A percentile compares a stretch with the other conserved stretches of the same genome.
Conservation (phyloP, 2,329 filamentous ascomycete genomes). For the Pseudocercospora vitis region DNA sequence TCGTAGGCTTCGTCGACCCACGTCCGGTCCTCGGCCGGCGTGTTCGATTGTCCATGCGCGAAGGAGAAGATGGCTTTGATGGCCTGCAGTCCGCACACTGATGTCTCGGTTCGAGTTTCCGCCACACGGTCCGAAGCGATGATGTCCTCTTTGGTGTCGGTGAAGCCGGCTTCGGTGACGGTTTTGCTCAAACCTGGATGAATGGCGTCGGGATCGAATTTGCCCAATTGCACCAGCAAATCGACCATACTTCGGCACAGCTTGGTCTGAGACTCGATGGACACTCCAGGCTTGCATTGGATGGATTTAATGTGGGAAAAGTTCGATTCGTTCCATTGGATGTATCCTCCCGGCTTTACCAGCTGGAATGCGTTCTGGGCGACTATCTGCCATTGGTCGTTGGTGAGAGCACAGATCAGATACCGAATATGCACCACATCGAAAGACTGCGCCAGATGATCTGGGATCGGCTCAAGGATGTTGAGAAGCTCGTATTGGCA, state of each 20-base stretch:
- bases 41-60: not conserved
- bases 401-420: conserved; percentile 22
- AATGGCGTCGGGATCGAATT: not conserved
- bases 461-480: conserved; percentile 22
- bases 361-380: conserved; percentile 19
- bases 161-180: conserved; percentile 14
- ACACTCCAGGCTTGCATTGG: conserved; percentile 6
- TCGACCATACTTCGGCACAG: conserved; percentile 3
- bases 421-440: conserved; percentile 29
- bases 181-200: not conserved
- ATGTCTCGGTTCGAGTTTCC: conserved; percentile 12
- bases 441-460: conserved; percentile 13
- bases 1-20: conserved; percentile 12
- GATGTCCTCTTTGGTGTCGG: conserved; percentile 18
- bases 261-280: not conserved
- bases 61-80: not conserved
- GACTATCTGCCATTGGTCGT: conserved; percentile 20
- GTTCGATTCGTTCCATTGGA: conserved; percentile 29
- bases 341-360: conserved; percentile 26
- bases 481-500: conserved; percentile 19
- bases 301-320: conserved; percentile 12
- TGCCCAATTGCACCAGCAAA: not conserved
- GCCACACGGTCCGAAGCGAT: conserved; percentile 24
- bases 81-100: conserved; percentile 4
- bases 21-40: not conserved